Percentiles rank a stretch among this genome's conserved stretches.
Evolutionary conservation across 148 eudicot species (phyloP).

Genomic region (Nyssa sinensis): DNA sequence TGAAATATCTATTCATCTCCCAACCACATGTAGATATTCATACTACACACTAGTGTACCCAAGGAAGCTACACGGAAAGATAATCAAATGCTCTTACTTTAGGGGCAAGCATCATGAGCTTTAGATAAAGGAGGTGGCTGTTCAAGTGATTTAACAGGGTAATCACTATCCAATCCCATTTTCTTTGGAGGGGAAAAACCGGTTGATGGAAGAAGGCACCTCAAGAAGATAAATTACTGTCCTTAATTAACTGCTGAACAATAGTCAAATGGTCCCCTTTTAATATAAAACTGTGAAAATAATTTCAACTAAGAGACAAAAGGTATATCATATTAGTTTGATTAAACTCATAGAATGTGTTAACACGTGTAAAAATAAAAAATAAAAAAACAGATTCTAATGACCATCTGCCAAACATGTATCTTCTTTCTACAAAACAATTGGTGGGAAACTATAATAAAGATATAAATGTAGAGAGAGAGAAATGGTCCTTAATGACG

Average conservation of each 20-base stretch:
- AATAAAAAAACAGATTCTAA: neutral
- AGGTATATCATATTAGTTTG: neutral
- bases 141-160: neutral
- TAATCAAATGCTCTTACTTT: neutral
- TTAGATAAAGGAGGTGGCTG: too few species aligned
- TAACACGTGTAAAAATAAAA: too few species aligned
- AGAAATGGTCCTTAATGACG: too few species aligned
- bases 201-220: neutral
- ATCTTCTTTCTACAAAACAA: neutral
- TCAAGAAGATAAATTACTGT: too few species aligned
- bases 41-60: neutral
- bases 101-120: neutral
- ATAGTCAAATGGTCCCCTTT: too few species aligned
- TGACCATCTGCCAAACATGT: neutral
- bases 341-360: too few species aligned
- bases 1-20: neutral
- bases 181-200: neutral
- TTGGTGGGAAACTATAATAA: neutral
- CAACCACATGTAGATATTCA: neutral
- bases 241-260: too few species aligned
- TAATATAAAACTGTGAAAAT: neutral
- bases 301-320: neutral
- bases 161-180: neutral
- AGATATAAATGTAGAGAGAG: too few species aligned
- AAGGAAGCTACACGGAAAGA: neutral